These are phyloP conservation scores for Podaxis mareebaensis DNA, from an alignment of 768 basidiomycete genomes.

Conservation along the genomic window DNA sequence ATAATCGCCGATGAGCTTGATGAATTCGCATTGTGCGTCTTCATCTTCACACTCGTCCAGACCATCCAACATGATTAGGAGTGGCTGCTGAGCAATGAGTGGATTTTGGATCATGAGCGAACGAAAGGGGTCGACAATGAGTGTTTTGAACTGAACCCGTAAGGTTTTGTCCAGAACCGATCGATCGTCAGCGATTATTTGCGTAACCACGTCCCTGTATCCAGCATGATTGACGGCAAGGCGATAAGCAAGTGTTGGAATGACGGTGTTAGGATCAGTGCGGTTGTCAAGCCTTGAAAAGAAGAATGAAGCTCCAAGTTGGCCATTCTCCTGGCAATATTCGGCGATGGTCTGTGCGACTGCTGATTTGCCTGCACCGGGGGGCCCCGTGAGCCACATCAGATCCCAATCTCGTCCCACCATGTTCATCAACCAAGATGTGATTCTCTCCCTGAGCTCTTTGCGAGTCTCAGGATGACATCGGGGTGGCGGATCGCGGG, in stretches of 20 bases:
- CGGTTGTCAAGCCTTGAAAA: not conserved
- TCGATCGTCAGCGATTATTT: no score
- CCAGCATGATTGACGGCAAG: not conserved
- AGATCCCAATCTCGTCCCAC: not conserved
- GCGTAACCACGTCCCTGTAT: no score
- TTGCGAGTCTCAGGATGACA: not conserved
- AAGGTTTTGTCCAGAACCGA: no score
- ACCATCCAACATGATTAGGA: no score
- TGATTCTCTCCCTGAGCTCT: not conserved
- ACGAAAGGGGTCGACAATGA: no score
- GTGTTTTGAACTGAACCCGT: no score
- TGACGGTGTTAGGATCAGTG: not conserved
- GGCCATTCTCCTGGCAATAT: not conserved
- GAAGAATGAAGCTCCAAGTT: slow-evolving; percentile 9
- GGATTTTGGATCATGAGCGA: no score
- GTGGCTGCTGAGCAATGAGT: no score
- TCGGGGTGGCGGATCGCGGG: not conserved
- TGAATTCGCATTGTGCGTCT: no score
- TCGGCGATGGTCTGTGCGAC: slow-evolving; percentile 1
- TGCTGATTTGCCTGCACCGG: slow-evolving; percentile 9
- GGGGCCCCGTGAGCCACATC: not conserved
- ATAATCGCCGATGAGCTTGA: no score
- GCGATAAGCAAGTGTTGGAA: not conserved
- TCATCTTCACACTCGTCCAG: no score
- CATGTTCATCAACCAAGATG: not conserved